phyloP scores from a whole-genome alignment of 148 eudicot species.

The Rhododendron vialii region DNA sequence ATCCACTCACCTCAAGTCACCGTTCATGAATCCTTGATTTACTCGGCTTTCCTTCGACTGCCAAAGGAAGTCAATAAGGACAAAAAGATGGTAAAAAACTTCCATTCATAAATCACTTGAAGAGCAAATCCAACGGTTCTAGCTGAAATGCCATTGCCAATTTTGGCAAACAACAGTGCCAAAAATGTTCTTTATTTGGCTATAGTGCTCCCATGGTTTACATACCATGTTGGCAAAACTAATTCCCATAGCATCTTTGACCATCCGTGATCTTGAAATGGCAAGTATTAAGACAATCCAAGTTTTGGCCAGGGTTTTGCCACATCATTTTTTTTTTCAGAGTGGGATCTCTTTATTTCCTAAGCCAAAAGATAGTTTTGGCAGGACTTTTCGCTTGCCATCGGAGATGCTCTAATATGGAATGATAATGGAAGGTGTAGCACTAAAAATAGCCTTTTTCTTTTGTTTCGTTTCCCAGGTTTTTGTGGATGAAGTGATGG shows the following conservation, averaged over 20 bases:
- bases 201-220: not conserved
- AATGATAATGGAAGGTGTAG: not conserved
- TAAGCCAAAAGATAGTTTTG: not conserved
- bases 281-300: not conserved
- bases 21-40: slow-evolving; percentile 41
- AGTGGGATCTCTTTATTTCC: no score
- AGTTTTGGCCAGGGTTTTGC: not conserved
- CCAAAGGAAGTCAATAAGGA: slow-evolving; percentile 37
- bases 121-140: not conserved
- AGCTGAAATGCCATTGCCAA: not conserved
- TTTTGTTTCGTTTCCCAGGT: slow-evolving; percentile 18
- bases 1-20: slow-evolving; percentile 55
- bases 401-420: not conserved
- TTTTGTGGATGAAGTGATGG: slow-evolving; percentile 49
- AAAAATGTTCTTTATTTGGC: not conserved
- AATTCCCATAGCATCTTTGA: not conserved
- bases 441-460: not conserved
- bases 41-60: slow-evolving; percentile 47
- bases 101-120: not conserved
- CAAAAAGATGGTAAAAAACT: slow-evolving; percentile 34
- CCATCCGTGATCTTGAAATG: not conserved
- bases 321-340: not conserved
- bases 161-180: not conserved
- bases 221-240: not conserved
- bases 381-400: not conserved